A percentile compares a stretch with the other conserved stretches of the same genome.
phyloP scores from a whole-genome alignment of 192 early-diverging fungal species.

The Entomortierella beljakovae region DNA sequence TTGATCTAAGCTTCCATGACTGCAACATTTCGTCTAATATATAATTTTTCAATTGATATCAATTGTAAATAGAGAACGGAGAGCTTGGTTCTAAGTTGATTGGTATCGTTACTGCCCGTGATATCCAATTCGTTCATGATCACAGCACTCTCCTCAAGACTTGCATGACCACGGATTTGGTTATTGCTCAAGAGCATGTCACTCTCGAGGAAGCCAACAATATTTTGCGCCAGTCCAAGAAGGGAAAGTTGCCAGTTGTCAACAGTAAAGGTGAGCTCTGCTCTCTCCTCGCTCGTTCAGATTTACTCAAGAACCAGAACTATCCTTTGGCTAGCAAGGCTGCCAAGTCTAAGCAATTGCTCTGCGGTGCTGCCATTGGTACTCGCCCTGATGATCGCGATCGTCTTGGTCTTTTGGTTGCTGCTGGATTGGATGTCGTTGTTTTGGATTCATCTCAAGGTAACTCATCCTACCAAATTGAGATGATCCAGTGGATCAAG shows the following conservation, averaged over 20 bases:
- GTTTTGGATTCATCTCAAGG: conserved; percentile 97
- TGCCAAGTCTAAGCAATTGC: conserved; percentile 86
- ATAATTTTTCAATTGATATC: background rate
- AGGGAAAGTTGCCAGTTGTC: conserved; percentile 98
- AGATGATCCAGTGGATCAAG: conserved; percentile 97
- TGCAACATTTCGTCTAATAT: background rate
- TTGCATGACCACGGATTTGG: conserved; percentile 93
- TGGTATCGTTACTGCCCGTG: conserved; percentile 96
- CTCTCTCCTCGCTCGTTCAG: conserved; percentile 92
- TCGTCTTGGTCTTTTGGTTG: conserved; percentile 85
- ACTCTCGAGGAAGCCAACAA: conserved; percentile 91
- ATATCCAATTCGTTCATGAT: conserved; percentile 94
- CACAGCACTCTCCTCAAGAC: conserved; percentile 69
- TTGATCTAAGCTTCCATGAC: conserved; percentile 5
- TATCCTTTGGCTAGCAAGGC: conserved; percentile 93
- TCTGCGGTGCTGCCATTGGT: conserved; percentile 93
- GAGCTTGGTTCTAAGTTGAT: conserved; percentile 89
- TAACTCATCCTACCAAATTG: conserved; percentile 93
- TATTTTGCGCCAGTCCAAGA: conserved; percentile 89
- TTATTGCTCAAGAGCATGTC: conserved; percentile 87
- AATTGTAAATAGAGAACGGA: conserved; percentile 71
- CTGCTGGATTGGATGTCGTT: conserved; percentile 96
- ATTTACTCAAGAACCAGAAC: conserved; percentile 97
- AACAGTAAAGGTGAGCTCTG: conserved; percentile 85
- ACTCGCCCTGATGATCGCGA: conserved; percentile 91